Conservation (phyloP, 345 rosid genomes). For the Alliaria petiolata region DNA sequence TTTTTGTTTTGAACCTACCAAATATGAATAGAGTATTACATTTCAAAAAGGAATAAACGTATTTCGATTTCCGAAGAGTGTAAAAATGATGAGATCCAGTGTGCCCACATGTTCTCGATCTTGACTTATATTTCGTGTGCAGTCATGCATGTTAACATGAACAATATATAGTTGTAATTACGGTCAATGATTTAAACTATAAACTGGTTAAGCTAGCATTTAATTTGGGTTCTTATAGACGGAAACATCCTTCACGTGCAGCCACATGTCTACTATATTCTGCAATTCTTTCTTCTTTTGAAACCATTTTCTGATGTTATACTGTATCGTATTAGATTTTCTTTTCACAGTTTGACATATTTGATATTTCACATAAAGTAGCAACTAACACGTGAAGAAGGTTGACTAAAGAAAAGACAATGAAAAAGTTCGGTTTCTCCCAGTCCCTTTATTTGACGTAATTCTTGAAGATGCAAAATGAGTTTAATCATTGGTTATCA, state of each 20-base stretch:
- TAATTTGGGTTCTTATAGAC: constrained; percentile 1
- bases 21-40: not conserved
- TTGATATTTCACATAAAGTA: not conserved
- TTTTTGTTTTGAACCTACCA: no score
- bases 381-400: constrained; percentile 11
- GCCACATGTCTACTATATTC: constrained; percentile 21
- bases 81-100: constrained; percentile 20
- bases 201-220: constrained; percentile 11
- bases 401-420: constrained; percentile 7
- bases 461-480: not conserved
- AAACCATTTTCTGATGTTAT: not conserved
- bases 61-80: constrained; percentile 1
- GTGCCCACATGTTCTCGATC: constrained; percentile 15
- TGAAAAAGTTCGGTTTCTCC: not conserved
- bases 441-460: not conserved
- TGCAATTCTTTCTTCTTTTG: constrained; percentile 9
- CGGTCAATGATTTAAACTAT: constrained; percentile 20
- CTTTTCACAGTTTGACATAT: constrained; percentile 6
- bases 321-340: not conserved
- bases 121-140: constrained; percentile 13
- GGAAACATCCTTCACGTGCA: constrained; percentile 31
- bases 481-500: not conserved
- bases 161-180: constrained; percentile 9
- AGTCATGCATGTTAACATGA: constrained; percentile 11
- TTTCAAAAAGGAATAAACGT: not conserved